phyloP scores from a whole-genome alignment of 306 rosid genomes.

The Hippophae tibetana region DNA sequence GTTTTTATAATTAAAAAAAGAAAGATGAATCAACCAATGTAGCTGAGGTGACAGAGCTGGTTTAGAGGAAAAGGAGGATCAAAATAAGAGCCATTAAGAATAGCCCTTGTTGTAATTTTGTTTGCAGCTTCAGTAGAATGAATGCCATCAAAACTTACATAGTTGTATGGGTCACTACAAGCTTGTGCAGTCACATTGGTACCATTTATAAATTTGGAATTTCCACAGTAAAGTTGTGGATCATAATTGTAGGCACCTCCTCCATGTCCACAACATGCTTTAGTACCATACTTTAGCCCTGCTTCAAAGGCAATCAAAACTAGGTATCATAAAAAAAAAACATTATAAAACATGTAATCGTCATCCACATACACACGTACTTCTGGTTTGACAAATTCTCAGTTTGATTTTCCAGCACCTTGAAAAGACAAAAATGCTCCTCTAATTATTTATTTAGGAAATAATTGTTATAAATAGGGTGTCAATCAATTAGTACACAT shows the following conservation, averaged over 20 bases:
- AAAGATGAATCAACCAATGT: slow-evolving; percentile 30
- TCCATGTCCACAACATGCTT: slow-evolving; percentile 84
- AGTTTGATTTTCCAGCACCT: too few species aligned
- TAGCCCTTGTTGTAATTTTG: slow-evolving; percentile 55
- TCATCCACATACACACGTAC: not conserved
- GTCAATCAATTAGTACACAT: too few species aligned
- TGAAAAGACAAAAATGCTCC: too few species aligned
- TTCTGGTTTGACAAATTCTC: not conserved
- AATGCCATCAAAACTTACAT: slow-evolving; percentile 93
- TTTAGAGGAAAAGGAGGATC: slow-evolving; percentile 60
- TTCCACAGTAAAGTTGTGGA: slow-evolving; percentile 49
- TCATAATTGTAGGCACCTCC: slow-evolving; percentile 66
- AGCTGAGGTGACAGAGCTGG: slow-evolving; percentile 45
- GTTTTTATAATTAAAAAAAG: too few species aligned
- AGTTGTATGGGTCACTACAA: slow-evolving; percentile 60
- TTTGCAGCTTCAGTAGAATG: slow-evolving; percentile 89
- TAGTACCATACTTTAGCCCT: slow-evolving; percentile 67
- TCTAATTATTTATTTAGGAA: too few species aligned
- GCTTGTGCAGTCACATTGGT: slow-evolving; percentile 53
- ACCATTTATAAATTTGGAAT: slow-evolving; percentile 42
- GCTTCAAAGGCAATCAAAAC: slow-evolving; percentile 2
- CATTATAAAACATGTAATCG: not conserved
- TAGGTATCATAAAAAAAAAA: not conserved
- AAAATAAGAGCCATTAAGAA: slow-evolving; percentile 63
- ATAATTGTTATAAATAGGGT: too few species aligned